Conservation (phyloP, 169 alveolate genomes). For the Cryptosporidium parvum region DNA sequence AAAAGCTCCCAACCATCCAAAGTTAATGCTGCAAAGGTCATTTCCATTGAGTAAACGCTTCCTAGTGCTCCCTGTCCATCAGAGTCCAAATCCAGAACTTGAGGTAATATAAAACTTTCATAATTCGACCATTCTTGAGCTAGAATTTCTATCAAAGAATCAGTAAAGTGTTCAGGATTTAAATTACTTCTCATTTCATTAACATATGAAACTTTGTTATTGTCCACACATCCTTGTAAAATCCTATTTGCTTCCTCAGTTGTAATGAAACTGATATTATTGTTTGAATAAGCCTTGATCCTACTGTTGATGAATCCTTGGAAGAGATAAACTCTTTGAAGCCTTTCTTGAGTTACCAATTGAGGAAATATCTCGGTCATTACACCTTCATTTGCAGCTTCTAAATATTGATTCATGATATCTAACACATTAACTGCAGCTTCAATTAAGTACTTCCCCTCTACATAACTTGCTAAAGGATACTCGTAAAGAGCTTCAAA, state of each 20-base stretch:
- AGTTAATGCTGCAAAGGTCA: constrained; percentile 15
- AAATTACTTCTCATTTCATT: constrained; percentile 23
- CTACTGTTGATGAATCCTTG: constrained; percentile 53
- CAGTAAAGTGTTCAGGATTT: constrained; percentile 21
- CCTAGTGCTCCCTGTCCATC: background rate
- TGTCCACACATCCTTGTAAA: constrained; percentile 17
- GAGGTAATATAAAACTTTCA: constrained; percentile 22
- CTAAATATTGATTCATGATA: background rate
- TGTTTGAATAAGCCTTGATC: background rate
- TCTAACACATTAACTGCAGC: background rate
- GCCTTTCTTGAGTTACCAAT: constrained; percentile 3
- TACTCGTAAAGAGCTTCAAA: constrained; percentile 53
- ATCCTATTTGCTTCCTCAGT: constrained; percentile 41
- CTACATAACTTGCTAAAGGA: constrained; percentile 39
- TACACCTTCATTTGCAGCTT: background rate
- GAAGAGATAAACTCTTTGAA: constrained; percentile 10
- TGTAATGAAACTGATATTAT: constrained; percentile 16
- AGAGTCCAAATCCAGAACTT: background rate
- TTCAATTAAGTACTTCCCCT: constrained; percentile 60
- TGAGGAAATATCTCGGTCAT: background rate
- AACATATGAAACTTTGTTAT: constrained; percentile 4
- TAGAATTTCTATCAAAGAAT: constrained; percentile 11
- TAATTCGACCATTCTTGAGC: constrained; percentile 44
- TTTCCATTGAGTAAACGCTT: background rate
- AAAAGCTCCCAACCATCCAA: constrained; percentile 54